phyloP scores from a whole-genome alignment of 108 stramenopile genomes.

The Pseudonitzschia delicatissima region DNA sequence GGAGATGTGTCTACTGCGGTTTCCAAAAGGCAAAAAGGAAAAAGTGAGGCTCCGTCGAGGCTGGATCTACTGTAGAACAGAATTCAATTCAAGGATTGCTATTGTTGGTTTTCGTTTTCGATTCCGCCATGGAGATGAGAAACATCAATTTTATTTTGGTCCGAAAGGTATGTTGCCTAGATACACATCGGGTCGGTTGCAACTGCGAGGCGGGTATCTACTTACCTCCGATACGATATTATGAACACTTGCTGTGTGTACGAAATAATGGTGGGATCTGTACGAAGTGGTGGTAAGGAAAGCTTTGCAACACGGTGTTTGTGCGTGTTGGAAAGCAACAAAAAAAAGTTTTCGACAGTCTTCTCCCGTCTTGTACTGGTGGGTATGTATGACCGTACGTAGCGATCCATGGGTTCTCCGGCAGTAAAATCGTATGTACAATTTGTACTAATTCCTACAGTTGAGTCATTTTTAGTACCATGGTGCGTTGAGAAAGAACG shows the following conservation, averaged over 20 bases:
- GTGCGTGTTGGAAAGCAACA: no score
- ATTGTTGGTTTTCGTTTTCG: neutral
- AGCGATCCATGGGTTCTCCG: no score
- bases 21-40: neutral
- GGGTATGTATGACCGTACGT: no score
- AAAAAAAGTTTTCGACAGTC: no score
- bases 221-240: slow-evolving; percentile 10
- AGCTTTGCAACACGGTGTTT: no score
- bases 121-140: neutral
- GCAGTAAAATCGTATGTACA: no score
- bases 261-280: slow-evolving; percentile 12
- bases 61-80: neutral
- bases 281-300: neutral
- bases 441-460: no score
- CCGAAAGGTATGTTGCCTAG: neutral
- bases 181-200: neutral
- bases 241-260: no score
- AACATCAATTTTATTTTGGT: neutral
- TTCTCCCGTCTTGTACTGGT: no score
- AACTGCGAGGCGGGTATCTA: neutral
- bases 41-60: neutral
- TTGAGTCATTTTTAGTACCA: no score
- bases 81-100: neutral
- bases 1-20: no score
- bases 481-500: no score